Evolutionary conservation across 768 basidiomycete genomes (phyloP).

Genomic region (Kwoniella sp.): DNA sequence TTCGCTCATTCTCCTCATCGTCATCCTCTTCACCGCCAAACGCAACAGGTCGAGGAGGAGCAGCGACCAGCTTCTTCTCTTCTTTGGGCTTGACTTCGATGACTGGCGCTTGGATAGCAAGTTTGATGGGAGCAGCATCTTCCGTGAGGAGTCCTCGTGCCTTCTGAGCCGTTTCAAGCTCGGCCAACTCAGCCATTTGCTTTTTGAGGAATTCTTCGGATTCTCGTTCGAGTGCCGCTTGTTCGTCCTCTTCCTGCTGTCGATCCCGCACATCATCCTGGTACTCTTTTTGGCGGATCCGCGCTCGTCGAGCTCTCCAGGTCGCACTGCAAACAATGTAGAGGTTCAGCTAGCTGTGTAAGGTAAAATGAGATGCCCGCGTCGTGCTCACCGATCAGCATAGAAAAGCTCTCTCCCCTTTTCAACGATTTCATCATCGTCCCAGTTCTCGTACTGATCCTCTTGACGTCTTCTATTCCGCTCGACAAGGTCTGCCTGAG

Average conservation of each 20-base stretch:
- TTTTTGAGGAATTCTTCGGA: conserved; percentile 90
- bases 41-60: conserved; percentile 32
- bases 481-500: conserved; percentile 43
- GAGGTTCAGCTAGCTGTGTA: no score
- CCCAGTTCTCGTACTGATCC: conserved; percentile 72
- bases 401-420: conserved; percentile 92
- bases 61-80: conserved; percentile 47
- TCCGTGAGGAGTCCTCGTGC: conserved; percentile 87
- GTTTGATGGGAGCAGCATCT: conserved; percentile 86
- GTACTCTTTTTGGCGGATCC: conserved; percentile 74
- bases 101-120: conserved; percentile 63
- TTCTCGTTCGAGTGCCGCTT: conserved; percentile 81
- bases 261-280: conserved; percentile 78
- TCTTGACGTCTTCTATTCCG: conserved; percentile 23
- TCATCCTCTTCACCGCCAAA: conserved; percentile 82
- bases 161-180: conserved; percentile 83
- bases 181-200: conserved; percentile 95
- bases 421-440: conserved; percentile 88
- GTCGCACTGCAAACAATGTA: conserved; percentile 64
- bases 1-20: conserved; percentile 73
- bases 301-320: conserved; percentile 78
- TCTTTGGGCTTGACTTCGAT: conserved; percentile 61
- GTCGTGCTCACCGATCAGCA: conserved; percentile 80
- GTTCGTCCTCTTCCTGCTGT: conserved; percentile 78
- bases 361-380: no score